These are phyloP conservation scores for Pneumocystis carinii DNA, from an alignment of 1,139 yeast genomes.

Conservation along the genomic window DNA sequence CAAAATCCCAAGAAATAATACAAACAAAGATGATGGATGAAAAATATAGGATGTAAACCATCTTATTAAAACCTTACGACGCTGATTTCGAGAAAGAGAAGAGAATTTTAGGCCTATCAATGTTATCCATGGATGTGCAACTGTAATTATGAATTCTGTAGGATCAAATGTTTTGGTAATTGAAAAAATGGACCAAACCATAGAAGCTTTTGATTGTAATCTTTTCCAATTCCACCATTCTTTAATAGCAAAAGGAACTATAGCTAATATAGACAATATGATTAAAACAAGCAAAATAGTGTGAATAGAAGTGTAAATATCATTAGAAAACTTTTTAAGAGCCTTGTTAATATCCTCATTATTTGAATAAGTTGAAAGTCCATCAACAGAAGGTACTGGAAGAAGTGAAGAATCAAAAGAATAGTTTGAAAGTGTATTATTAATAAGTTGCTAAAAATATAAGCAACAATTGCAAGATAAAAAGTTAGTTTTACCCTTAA, in stretches of 20 bases:
- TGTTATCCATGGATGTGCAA: constrained; percentile 10
- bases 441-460: constrained; percentile 6
- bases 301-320: constrained; percentile 26
- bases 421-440: constrained; percentile 11
- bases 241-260: constrained; percentile 31
- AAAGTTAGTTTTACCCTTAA: constrained; percentile 24
- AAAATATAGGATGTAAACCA: constrained; percentile 26
- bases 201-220: constrained; percentile 18
- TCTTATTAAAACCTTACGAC: constrained; percentile 13
- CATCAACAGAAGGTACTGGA: constrained; percentile 15
- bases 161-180: constrained; percentile 15
- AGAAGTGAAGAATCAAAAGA: constrained; percentile 19
- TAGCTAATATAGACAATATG: constrained; percentile 27
- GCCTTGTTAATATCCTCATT: constrained; percentile 20
- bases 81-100: constrained; percentile 1
- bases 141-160: constrained; percentile 14
- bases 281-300: constrained; percentile 30
- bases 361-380: constrained; percentile 18
- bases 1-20: constrained; percentile 28
- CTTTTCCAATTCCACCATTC: constrained; percentile 41
- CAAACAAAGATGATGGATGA: constrained; percentile 22
- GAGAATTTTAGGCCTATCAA: constrained; percentile 11
- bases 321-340: constrained; percentile 22
- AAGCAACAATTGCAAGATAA: background rate
- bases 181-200: constrained; percentile 10